These are phyloP conservation scores for Epichloe baconii DNA, from an alignment of 2,329 filamentous ascomycete genomes.

Conservation along the genomic window DNA sequence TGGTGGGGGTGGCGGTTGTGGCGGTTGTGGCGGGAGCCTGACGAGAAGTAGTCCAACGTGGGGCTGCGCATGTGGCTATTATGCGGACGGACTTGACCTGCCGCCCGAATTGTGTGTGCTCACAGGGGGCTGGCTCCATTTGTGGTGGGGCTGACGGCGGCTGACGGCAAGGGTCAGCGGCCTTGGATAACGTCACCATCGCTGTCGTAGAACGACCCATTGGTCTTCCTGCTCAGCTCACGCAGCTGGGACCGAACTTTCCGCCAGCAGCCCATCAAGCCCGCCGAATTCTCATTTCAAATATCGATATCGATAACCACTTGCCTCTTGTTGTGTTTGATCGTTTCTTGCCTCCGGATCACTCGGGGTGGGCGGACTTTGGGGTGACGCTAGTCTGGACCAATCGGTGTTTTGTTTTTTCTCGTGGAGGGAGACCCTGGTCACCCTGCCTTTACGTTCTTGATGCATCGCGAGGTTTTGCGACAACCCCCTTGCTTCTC, in stretches of 20 bases:
- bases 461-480: not conserved
- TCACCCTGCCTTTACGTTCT: not conserved
- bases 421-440: not conserved
- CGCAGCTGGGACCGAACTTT: too few relatives aligned
- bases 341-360: not conserved
- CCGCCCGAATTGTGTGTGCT: not conserved
- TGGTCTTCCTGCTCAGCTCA: too few relatives aligned
- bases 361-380: not conserved
- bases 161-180: not conserved
- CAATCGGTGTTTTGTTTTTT: not conserved
- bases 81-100: not conserved
- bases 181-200: too few relatives aligned
- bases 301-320: not conserved
- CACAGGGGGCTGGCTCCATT: too few relatives aligned
- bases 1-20: conserved; percentile 7
- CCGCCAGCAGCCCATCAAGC: too few relatives aligned
- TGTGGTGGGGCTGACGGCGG: not conserved
- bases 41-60: not conserved
- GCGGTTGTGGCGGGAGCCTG: conserved; percentile 1
- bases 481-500: not conserved
- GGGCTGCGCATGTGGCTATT: not conserved
- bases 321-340: not conserved
- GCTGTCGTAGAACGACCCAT: too few relatives aligned
- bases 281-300: too few relatives aligned
- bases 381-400: not conserved